phyloP scores from a whole-genome alignment of 805 yeast species.

The Pichia insulana region DNA sequence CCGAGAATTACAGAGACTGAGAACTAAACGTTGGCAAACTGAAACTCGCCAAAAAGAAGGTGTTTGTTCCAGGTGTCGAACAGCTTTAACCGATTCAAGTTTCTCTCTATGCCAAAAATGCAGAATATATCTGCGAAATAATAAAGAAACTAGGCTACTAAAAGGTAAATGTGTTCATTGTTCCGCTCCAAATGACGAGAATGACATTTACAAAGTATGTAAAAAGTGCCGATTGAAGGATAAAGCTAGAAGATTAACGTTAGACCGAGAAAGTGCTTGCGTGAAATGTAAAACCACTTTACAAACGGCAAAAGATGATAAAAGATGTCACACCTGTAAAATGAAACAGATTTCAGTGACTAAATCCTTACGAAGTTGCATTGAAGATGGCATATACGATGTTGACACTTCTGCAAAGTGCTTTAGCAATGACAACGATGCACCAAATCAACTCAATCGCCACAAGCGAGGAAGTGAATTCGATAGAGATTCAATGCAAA shows the following conservation, averaged over 20 bases:
- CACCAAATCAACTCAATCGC: no score
- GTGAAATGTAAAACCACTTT: conserved; percentile 51
- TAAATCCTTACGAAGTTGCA: no score
- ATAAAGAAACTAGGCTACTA: conserved; percentile 51
- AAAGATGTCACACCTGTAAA: neutral
- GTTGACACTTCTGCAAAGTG: no score
- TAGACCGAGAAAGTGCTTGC: conserved; percentile 53
- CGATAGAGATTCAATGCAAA: no score
- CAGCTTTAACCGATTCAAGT: conserved; percentile 36
- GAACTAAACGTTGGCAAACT: conserved; percentile 58
- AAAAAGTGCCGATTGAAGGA: conserved; percentile 55
- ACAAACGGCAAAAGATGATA: conserved; percentile 20
- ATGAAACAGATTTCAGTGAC: no score
- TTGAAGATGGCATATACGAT: no score
- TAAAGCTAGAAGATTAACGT: conserved; percentile 43
- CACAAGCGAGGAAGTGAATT: no score
- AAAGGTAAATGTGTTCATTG: conserved; percentile 65
- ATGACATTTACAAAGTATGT: conserved; percentile 52
- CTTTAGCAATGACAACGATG: no score
- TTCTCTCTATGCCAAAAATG: conserved; percentile 57
- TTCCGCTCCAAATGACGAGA: conserved; percentile 43
- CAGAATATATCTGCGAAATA: conserved; percentile 42
- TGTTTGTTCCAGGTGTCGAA: conserved; percentile 59
- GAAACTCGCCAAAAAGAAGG: conserved; percentile 52
- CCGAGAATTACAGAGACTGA: conserved; percentile 51